Evolutionary conservation across 1,139 yeast species (phyloP).

Genomic region (Tardiomyces blankii): DNA sequence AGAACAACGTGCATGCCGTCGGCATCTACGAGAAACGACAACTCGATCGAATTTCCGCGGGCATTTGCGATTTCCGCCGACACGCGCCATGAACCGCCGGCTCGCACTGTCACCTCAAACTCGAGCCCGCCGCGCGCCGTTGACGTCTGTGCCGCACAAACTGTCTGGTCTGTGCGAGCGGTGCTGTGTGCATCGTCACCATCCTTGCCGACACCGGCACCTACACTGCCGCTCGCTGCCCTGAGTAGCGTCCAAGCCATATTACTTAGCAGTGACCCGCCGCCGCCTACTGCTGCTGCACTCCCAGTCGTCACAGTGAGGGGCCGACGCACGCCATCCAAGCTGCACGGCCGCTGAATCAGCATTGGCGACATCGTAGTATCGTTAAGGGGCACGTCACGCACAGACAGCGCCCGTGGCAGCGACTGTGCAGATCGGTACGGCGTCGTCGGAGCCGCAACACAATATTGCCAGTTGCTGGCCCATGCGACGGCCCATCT

Average conservation of each 20-base stretch:
- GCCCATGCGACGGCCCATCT: slow-evolving; percentile 26
- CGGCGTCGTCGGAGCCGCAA: slow-evolving; percentile 22
- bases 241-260: too few species aligned
- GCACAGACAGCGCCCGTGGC: slow-evolving; percentile 22
- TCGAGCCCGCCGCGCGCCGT: neutral
- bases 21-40: neutral
- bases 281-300: too few species aligned
- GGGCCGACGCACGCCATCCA: neutral
- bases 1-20: slow-evolving; percentile 1
- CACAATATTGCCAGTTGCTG: slow-evolving; percentile 30
- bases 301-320: too few species aligned
- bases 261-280: too few species aligned
- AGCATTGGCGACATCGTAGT: slow-evolving; percentile 15
- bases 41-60: neutral
- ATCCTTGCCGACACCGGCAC: too few species aligned
- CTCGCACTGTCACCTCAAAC: neutral
- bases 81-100: neutral
- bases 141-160: neutral
- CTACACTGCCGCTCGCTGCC: too few species aligned
- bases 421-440: slow-evolving; percentile 28
- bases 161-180: too few species aligned
- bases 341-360: slow-evolving; percentile 15
- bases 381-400: slow-evolving; percentile 16
- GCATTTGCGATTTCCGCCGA: neutral
- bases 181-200: too few species aligned